Conservation (phyloP, 352 stramenopile genomes). For the Albugo candida region DNA sequence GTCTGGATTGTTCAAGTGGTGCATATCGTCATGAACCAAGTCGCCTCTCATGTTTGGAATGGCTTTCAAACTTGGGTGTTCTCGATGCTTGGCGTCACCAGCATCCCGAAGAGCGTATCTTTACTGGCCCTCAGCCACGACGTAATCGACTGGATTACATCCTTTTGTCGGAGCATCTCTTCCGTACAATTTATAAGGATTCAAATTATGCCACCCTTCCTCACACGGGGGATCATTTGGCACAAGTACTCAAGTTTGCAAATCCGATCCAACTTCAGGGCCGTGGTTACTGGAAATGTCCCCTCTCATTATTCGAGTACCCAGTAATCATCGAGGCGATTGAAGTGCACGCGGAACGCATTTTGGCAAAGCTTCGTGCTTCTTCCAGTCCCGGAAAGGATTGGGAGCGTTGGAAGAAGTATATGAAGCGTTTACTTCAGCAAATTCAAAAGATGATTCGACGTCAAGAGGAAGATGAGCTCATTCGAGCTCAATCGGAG, state of each 20-base stretch:
- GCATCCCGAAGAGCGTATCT: conserved; percentile 1
- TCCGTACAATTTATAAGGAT: neutral
- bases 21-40: neutral
- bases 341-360: neutral
- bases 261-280: neutral
- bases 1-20: neutral
- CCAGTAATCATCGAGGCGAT: conserved; percentile 1
- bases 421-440: neutral
- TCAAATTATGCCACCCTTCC: neutral
- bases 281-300: neutral
- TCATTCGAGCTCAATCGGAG: neutral
- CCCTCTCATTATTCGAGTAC: conserved; percentile 4
- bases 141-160: conserved; percentile 13
- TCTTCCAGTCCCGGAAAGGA: conserved; percentile 1
- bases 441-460: conserved; percentile 1
- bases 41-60: conserved; percentile 1
- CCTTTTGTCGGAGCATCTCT: neutral
- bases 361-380: conserved; percentile 1
- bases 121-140: conserved; percentile 1
- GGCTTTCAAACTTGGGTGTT: conserved; percentile 6
- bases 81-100: conserved; percentile 8
- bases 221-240: neutral
- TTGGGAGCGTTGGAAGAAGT: conserved; percentile 7
- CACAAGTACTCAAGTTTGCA: neutral
- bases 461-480: neutral